Percentiles rank a stretch among this genome's conserved stretches.
These are phyloP conservation scores for Aspergillus alliaceus DNA, from an alignment of 2,329 filamentous ascomycete species.

Conservation along the genomic window DNA sequence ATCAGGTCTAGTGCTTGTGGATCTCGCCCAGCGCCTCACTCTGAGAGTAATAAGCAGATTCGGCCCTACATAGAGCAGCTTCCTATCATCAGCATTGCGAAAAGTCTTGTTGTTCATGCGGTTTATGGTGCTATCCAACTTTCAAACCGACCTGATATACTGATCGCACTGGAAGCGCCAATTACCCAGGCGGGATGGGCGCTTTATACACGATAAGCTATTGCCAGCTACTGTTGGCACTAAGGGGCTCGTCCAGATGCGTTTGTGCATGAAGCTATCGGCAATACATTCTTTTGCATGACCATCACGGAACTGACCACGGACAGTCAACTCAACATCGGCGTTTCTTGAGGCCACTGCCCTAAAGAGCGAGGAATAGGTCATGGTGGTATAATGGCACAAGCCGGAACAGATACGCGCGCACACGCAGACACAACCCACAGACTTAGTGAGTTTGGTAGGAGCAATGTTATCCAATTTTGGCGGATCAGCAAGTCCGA, in stretches of 20 bases:
- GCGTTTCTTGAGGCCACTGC: conserved; percentile 86
- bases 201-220: too few relatives aligned
- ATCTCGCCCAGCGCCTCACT: conserved; percentile 82
- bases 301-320: conserved; percentile 64
- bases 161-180: too few relatives aligned
- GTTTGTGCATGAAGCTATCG: conserved; percentile 89
- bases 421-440: conserved; percentile 84
- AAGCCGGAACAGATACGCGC: conserved; percentile 79
- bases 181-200: too few relatives aligned
- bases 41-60: neutral
- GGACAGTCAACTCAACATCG: conserved; percentile 86
- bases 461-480: conserved; percentile 43
- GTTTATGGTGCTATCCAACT: too few relatives aligned
- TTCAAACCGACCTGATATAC: too few relatives aligned
- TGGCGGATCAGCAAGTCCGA: conserved; percentile 67
- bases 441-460: conserved; percentile 81
- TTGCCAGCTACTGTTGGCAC: conserved; percentile 94
- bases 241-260: conserved; percentile 74
- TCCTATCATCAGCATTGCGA: too few relatives aligned
- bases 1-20: conserved; percentile 87
- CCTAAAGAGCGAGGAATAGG: conserved; percentile 89
- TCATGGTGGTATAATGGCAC: conserved; percentile 94
- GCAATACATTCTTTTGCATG: conserved; percentile 83
- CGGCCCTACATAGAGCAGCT: too few relatives aligned
- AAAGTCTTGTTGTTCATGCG: too few relatives aligned